Percentiles rank a stretch among this genome's conserved stretches.
phyloP scores from a whole-genome alignment of 139 green algal genomes.

The Desmodesmus armatus region DNA sequence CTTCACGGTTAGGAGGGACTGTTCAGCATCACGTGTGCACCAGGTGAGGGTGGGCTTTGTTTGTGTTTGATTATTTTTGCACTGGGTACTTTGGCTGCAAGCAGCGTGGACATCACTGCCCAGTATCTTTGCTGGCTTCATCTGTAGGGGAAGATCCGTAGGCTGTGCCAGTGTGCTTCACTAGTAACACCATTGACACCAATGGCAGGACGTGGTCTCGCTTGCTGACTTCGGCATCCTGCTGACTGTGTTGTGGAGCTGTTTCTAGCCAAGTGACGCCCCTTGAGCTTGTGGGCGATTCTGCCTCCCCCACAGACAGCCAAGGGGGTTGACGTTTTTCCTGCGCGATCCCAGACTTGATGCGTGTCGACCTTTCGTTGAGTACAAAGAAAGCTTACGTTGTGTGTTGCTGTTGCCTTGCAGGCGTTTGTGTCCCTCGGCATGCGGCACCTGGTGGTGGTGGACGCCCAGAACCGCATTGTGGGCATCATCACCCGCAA shows the following conservation, averaged over 20 bases:
- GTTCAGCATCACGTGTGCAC: conserved; percentile 65
- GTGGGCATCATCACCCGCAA: conserved; percentile 95
- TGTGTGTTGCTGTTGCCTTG: conserved; percentile 36
- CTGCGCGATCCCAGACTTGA: no score
- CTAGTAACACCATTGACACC: not conserved
- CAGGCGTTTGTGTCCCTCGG: conserved; percentile 87
- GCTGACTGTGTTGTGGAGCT: no score
- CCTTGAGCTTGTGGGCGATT: no score
- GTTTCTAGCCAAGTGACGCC: no score
- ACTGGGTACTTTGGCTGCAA: no score
- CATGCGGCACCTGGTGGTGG: conserved; percentile 93
- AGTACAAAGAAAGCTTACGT: no score
- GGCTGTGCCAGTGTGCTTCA: not conserved
- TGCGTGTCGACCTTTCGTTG: no score
- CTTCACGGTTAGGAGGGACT: conserved; percentile 75
- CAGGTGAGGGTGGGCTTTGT: conserved; percentile 56
- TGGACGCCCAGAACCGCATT: conserved; percentile 76
- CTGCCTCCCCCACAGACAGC: no score
- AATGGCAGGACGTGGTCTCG: no score
- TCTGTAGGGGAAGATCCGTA: not conserved
- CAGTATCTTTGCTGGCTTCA: not conserved
- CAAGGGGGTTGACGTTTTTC: no score
- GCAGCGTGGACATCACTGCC: not conserved
- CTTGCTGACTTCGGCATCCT: not conserved
- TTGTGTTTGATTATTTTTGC: no score